Percentiles rank a stretch among this genome's conserved stretches.
Conservation (phyloP, 352 stramenopile genomes). For the Globisporangium splendens region DNA sequence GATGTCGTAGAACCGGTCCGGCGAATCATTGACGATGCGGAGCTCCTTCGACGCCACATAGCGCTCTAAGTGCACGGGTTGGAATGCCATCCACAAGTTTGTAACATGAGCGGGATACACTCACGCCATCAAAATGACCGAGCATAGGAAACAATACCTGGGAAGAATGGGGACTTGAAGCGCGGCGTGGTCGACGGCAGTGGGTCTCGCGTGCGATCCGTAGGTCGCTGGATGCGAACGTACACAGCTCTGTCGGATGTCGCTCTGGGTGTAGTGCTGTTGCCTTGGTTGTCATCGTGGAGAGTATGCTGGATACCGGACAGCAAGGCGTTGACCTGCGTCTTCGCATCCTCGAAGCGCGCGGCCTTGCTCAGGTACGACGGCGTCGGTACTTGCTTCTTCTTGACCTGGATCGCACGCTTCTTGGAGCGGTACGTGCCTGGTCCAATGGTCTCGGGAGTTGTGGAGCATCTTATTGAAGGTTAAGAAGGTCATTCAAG, state of each 20-base stretch:
- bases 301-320: conserved; percentile 6
- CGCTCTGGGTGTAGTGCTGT: neutral
- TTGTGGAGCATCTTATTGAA: conserved; percentile 8
- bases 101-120: neutral
- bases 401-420: conserved; percentile 55
- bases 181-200: conserved; percentile 58
- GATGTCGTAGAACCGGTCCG: conserved; percentile 74
- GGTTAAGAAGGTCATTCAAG: conserved; percentile 9
- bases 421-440: conserved; percentile 61
- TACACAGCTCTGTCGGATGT: conserved; percentile 5
- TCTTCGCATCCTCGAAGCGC: conserved; percentile 52
- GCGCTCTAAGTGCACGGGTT: conserved; percentile 31
- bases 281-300: neutral
- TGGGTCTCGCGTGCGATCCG: conserved; percentile 37
- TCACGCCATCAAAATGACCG: neutral
- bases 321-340: conserved; percentile 46
- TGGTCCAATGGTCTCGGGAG: conserved; percentile 50
- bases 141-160: conserved; percentile 26
- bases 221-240: conserved; percentile 14
- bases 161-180: conserved; percentile 69
- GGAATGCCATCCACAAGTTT: neutral
- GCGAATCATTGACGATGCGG: conserved; percentile 41
- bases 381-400: conserved; percentile 50
- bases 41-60: conserved; percentile 71
- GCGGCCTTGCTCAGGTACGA: conserved; percentile 53